phyloP scores from a whole-genome alignment of 257 asterid genomes.

The Buddleja alternifolia region DNA sequence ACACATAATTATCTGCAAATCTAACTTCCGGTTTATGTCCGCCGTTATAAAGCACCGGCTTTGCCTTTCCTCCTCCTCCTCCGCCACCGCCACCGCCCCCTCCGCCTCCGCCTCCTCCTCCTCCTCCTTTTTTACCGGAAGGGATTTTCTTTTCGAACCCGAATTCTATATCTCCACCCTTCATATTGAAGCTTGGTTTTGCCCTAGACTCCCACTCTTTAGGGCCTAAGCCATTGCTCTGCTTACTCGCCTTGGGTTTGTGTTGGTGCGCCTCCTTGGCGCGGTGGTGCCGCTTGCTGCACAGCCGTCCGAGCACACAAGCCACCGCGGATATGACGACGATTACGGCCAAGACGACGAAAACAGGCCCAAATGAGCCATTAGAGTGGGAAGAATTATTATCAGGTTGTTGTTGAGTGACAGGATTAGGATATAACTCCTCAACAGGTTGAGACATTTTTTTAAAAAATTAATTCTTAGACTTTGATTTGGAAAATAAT shows the following conservation, averaged over 20 bases:
- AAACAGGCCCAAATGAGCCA: conserved; percentile 82
- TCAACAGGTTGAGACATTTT: conserved; percentile 58
- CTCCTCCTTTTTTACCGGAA: conserved; percentile 1
- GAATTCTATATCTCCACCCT: conserved; percentile 70
- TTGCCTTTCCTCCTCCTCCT: conserved; percentile 32
- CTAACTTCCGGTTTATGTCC: conserved; percentile 54
- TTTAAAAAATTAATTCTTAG: background rate
- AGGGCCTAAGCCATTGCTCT: conserved; percentile 35
- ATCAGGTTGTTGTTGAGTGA: conserved; percentile 32
- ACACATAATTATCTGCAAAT: conserved; percentile 49
- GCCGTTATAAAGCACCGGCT: conserved; percentile 34
- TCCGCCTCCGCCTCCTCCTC: background rate
- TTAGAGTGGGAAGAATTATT: conserved; percentile 39
- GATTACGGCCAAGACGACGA: conserved; percentile 70
- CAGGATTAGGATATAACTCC: conserved; percentile 53
- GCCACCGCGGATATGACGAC: conserved; percentile 67
- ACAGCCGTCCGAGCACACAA: conserved; percentile 67
- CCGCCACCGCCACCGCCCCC: conserved; percentile 25
- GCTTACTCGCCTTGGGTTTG: conserved; percentile 29
- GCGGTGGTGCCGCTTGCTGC: conserved; percentile 53
- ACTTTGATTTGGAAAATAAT: too few species aligned
- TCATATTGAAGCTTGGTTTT: conserved; percentile 45
- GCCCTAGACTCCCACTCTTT: conserved; percentile 54
- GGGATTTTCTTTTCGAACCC: conserved; percentile 54
- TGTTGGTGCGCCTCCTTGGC: conserved; percentile 36